Evolutionary conservation across 176 grass and related monocot species (phyloP).

Genomic region (Oryza officinalis): DNA sequence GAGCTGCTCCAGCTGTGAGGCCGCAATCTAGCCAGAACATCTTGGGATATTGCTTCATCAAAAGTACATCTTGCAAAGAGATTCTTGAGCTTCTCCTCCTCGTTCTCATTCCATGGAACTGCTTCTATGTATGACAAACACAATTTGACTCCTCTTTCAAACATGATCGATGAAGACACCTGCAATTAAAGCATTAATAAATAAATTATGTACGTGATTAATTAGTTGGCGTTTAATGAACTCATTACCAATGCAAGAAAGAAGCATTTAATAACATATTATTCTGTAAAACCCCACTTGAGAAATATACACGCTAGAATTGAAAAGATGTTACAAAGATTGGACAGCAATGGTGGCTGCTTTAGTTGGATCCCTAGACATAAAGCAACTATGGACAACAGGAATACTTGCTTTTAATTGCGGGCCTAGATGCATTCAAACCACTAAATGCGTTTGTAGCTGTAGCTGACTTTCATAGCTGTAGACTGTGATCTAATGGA

Average conservation of each 20-base stretch:
- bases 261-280: neutral
- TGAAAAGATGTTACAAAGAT: neutral
- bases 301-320: neutral
- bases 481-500: neutral
- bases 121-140: constrained; percentile 82
- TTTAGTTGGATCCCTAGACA: neutral
- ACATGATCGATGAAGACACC: constrained; percentile 72
- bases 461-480: neutral
- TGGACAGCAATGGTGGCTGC: neutral
- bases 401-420: neutral
- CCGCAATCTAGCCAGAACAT: constrained; percentile 62
- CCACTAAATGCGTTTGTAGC: neutral
- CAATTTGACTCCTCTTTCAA: constrained; percentile 54
- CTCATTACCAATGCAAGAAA: neutral
- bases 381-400: neutral
- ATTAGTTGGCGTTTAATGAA: neutral
- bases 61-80: constrained; percentile 60
- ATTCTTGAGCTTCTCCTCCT: constrained; percentile 78
- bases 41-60: constrained; percentile 55
- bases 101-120: constrained; percentile 73
- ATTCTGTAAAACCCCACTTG: neutral
- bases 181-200: constrained; percentile 27
- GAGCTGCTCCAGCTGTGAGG: constrained; percentile 36
- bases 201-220: neutral
- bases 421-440: neutral